Percentiles rank a stretch among this genome's conserved stretches.
phyloP scores from a whole-genome alignment of 1,284 basidiomycete genomes.

The Ceratorhiza oryzae-sativae region DNA sequence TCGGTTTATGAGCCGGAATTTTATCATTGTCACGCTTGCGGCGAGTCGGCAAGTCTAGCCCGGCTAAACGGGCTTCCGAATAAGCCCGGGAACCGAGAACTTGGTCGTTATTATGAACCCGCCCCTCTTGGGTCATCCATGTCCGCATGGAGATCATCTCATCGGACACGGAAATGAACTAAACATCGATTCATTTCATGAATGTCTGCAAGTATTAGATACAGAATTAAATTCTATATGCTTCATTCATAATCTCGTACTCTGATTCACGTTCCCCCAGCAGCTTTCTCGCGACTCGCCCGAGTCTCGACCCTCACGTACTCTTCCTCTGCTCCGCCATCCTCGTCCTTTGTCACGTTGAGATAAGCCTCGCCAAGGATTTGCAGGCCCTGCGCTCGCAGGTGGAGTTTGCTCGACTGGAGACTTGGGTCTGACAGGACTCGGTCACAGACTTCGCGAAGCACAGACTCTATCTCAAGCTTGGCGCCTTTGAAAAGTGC shows the following conservation, averaged over 20 bases:
- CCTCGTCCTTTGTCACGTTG: slow-evolving; percentile 68
- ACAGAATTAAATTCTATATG: neutral
- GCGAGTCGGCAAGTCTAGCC: too few relatives aligned
- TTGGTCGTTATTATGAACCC: too few relatives aligned
- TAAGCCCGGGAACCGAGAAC: too few relatives aligned
- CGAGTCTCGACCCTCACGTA: slow-evolving; percentile 83
- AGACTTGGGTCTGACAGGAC: slow-evolving; percentile 64
- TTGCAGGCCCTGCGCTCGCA: slow-evolving; percentile 83
- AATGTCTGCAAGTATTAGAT: neutral
- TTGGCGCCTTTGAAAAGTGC: slow-evolving; percentile 96
- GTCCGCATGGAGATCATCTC: too few relatives aligned
- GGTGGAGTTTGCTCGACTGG: slow-evolving; percentile 39
- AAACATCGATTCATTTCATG: neutral
- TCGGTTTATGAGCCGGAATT: too few relatives aligned
- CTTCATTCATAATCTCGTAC: neutral
- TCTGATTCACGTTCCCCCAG: slow-evolving; percentile 1
- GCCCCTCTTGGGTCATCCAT: too few relatives aligned
- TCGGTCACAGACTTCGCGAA: slow-evolving; percentile 92
- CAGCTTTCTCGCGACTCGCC: slow-evolving; percentile 52
- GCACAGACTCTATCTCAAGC: slow-evolving; percentile 91
- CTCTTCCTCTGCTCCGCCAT: slow-evolving; percentile 67
- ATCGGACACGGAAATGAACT: neutral
- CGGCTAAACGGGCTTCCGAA: too few relatives aligned
- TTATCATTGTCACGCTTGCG: too few relatives aligned
- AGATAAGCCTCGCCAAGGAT: slow-evolving; percentile 81